Conservation (phyloP, 106 monocot species). For the Cymbidium sinense region DNA sequence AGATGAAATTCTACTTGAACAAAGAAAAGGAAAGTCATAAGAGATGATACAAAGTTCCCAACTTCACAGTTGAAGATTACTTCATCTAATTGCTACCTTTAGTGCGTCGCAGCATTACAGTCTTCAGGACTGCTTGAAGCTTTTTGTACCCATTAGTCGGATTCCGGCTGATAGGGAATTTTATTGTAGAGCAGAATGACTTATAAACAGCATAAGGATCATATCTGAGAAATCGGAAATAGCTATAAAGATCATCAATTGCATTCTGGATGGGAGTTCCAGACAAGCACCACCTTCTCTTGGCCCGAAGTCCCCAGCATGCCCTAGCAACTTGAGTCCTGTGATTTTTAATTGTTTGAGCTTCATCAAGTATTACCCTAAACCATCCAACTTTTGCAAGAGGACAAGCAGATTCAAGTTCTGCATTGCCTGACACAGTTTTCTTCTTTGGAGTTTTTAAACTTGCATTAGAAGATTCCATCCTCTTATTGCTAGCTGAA, state of each 20-base stretch:
- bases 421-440: slow-evolving; percentile 10
- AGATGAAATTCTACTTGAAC: not conserved
- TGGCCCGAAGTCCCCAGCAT: slow-evolving; percentile 90
- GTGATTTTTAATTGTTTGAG: slow-evolving; percentile 93
- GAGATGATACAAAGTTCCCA: not conserved
- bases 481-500: slow-evolving; percentile 52
- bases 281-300: slow-evolving; percentile 96
- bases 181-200: slow-evolving; percentile 69
- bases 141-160: slow-evolving; percentile 75
- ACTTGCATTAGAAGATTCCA: slow-evolving; percentile 17
- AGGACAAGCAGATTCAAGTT: slow-evolving; percentile 48
- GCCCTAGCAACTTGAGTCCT: slow-evolving; percentile 92
- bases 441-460: slow-evolving; percentile 18
- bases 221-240: slow-evolving; percentile 90
- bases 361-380: slow-evolving; percentile 90
- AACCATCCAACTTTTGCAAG: slow-evolving; percentile 91
- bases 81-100: slow-evolving; percentile 48
- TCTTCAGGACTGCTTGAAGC: slow-evolving; percentile 83
- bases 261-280: slow-evolving; percentile 98
- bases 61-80: not conserved
- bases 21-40: not conserved
- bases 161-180: slow-evolving; percentile 61
- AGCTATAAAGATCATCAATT: slow-evolving; percentile 94
- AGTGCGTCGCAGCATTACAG: slow-evolving; percentile 86
- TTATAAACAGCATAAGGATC: slow-evolving; percentile 73